Evolutionary conservation across 768 basidiomycete species (phyloP).

Genomic region (Serendipita sp.): DNA sequence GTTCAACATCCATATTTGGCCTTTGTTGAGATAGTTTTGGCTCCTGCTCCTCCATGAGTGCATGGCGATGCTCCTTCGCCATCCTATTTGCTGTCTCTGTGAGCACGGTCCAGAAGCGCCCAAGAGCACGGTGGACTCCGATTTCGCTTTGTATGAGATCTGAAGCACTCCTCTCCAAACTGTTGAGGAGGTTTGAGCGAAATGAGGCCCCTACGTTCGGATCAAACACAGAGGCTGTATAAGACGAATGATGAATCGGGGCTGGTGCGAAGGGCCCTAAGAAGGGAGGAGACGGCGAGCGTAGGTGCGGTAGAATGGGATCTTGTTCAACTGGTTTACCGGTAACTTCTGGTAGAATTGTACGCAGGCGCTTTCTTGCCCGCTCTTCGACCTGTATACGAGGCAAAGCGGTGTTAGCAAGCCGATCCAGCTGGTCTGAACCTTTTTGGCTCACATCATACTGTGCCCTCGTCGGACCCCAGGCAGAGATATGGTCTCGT

Average conservation of each 20-base stretch:
- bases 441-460: conserved; percentile 47
- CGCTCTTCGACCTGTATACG: conserved; percentile 56
- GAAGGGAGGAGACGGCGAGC: conserved; percentile 63
- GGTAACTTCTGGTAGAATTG: not conserved
- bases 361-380: conserved; percentile 54
- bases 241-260: conserved; percentile 48
- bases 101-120: conserved; percentile 67
- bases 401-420: not conserved
- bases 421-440: not conserved
- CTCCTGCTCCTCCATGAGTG: not conserved
- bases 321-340: not conserved
- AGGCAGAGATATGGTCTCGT: conserved; percentile 62
- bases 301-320: conserved; percentile 48
- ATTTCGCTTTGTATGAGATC: conserved; percentile 73
- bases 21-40: not conserved
- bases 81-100: conserved; percentile 26
- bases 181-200: conserved; percentile 58
- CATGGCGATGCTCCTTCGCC: not conserved
- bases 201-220: conserved; percentile 71
- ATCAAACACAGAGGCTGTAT: conserved; percentile 75
- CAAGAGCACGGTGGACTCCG: conserved; percentile 52
- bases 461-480: conserved; percentile 73
- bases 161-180: conserved; percentile 68
- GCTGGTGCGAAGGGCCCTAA: conserved; percentile 60
- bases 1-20: not conserved